Base-by-base conservation (phyloP, 2,329 filamentous ascomycete genomes). In the Fusarium illudens region DNA sequence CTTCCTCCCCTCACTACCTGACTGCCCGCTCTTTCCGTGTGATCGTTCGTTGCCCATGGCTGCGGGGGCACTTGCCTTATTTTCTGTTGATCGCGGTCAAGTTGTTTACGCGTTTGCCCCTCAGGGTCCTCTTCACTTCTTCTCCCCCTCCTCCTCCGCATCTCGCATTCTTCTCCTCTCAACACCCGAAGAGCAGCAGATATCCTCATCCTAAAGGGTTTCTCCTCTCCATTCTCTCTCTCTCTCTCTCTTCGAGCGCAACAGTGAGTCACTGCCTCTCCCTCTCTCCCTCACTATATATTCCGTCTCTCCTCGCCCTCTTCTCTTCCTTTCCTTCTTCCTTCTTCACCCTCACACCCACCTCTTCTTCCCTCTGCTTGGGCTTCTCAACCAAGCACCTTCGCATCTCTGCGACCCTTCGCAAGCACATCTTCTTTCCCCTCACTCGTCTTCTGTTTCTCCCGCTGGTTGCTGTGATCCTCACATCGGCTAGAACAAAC, bases 191-290 rank as follows among this genome's bases (percentile, higher is more conserved):
- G 36, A 55, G 58, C 48, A 33, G 33, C 46, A 30, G 17, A 49
- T 10, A 32, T 30, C 34, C 12, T 25, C 13, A 25, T 15, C 56
- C 56, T 68, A 59, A 67, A 30, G 25, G 13, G n/a, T n/a, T n/a
- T n/a, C n/a, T n/a, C n/a, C n/a, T 27, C 13, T 13, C 20, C 37
- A 36, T 30, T n/a, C 7, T 52, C 32, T 22, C 19, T 27, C 34
- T 22, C n/a, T 13, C 46, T 58, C 20, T 34, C 32, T 12, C 20
- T 32, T 39, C 11, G 25, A 48, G 42, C 20, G 2, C 29, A 39
- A 67, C 60, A 52, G 59, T 71, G 70, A 71, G 58, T 72, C 60
- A 70, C 59, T 44, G 19, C 7, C 55, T 13, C 25, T 19, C 10
- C 25, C 17, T 19, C 12, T 20, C n/a, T n/a, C 32, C 33, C 39